phyloP scores from a whole-genome alignment of 371 early-diverging fungal species.

The Lichtheimia ornata region DNA sequence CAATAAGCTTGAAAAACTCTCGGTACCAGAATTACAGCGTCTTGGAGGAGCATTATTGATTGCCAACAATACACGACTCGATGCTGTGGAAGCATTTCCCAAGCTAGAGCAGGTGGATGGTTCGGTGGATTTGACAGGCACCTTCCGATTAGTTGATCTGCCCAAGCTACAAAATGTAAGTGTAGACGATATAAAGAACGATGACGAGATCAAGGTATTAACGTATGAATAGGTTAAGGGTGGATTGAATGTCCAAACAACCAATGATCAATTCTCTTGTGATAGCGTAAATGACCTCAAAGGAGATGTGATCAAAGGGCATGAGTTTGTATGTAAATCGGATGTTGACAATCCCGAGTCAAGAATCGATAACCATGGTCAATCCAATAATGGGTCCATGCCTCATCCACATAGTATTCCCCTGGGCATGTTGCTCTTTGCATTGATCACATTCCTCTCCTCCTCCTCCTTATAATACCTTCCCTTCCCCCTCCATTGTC shows the following conservation, averaged over 20 bases:
- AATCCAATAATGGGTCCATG: constrained; percentile 11
- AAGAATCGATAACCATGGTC: constrained; percentile 3
- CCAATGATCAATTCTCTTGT: constrained; percentile 38
- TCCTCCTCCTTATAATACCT: no score
- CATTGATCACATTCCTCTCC: no score
- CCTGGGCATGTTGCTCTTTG: no score
- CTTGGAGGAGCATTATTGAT: constrained; percentile 59
- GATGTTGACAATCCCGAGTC: constrained; percentile 33
- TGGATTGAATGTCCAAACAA: constrained; percentile 45
- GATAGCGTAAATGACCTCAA: constrained; percentile 29
- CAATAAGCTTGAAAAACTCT: constrained; percentile 37
- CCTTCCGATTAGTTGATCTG: constrained; percentile 44
- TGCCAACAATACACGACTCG: constrained; percentile 45
- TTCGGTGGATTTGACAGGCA: constrained; percentile 52
- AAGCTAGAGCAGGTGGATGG: constrained; percentile 54
- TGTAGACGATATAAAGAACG: neutral
- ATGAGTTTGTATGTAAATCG: constrained; percentile 32
- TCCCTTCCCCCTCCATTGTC: no score
- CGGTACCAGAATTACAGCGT: constrained; percentile 42
- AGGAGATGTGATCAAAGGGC: constrained; percentile 40
- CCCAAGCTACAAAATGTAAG: constrained; percentile 44
- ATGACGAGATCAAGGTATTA: no score
- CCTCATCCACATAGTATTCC: no score
- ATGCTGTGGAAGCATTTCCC: constrained; percentile 41
- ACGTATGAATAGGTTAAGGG: constrained; percentile 29